phyloP scores from a whole-genome alignment of 2,329 filamentous ascomycete species.

The Atkinsonella hypoxylon region DNA sequence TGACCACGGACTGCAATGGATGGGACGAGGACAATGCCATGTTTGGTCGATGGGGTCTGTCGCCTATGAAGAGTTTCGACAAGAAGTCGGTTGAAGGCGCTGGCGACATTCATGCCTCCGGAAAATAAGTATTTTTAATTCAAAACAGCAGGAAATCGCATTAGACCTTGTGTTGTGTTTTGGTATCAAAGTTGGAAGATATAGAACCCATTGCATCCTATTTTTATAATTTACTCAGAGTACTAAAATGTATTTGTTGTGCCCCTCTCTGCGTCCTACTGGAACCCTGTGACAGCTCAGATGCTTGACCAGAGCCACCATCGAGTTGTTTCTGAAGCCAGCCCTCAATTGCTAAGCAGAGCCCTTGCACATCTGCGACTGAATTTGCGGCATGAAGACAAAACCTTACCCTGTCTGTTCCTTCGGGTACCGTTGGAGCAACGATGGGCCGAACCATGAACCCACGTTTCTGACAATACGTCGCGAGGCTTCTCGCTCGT shows the following conservation, averaged over 20 bases:
- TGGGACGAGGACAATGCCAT: slow-evolving; percentile 81
- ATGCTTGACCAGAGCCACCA: neutral
- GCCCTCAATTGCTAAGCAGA: slow-evolving; percentile 33
- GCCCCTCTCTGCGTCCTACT: no score
- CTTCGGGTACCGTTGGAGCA: slow-evolving; percentile 52
- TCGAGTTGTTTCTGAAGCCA: slow-evolving; percentile 27
- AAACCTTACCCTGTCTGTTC: slow-evolving; percentile 51
- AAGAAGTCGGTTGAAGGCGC: slow-evolving; percentile 19
- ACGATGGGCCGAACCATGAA: slow-evolving; percentile 55
- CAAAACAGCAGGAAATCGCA: no score
- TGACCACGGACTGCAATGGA: slow-evolving; percentile 82
- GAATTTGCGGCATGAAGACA: slow-evolving; percentile 60
- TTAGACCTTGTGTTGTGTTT: no score
- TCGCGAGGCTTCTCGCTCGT: slow-evolving; percentile 45
- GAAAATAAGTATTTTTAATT: neutral
- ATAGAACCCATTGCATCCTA: neutral
- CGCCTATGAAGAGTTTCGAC: slow-evolving; percentile 55
- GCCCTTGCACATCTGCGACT: slow-evolving; percentile 37
- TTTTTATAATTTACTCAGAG: slow-evolving; percentile 6
- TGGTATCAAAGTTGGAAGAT: neutral
- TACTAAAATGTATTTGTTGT: neutral
- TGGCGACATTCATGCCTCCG: slow-evolving; percentile 6
- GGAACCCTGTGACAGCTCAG: no score
- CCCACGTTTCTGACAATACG: slow-evolving; percentile 44
- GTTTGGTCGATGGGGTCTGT: slow-evolving; percentile 72